Evolutionary conservation across 108 stramenopile species (phyloP), one percentile per base, ranked within the genome.

Genomic region (Skeletonema marinoi): DNA sequence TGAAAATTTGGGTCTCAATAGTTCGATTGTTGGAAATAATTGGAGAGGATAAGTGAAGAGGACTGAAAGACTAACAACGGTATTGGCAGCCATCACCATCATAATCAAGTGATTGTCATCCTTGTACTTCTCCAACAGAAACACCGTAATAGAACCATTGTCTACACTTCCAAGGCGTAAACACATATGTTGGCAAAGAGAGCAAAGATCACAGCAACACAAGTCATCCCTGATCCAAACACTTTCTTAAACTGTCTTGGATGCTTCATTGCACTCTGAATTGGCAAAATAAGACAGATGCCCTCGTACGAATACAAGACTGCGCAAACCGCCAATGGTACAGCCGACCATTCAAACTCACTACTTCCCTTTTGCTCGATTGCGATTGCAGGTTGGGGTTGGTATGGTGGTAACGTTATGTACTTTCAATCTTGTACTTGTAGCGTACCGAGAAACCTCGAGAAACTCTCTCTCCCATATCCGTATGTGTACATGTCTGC

Each of bases 221-320:
- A 59, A 9, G 61, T 42, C 92, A 92, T 89, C 65, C 80, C 75
- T 14, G 35, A 25, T 9, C 60, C 41, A 85, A 92, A 92, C 13
- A 82, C 77, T 38, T 67, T 58, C 65, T 78, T 62, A 60, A 88
- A 88, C 32, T 75, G 44, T 41, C 59, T 42, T 30, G 78, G 83
- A 4, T 80, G 63, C 21, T 70, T 73, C 92, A 92, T 92, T 36
- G 86, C 65, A 10, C 78, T 66, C 76, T 92, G 88, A 16, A 92
- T 74, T 10, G 92, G 92, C 32, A 92, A 46, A 50, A 92, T 84
- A 8, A 92, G 56, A 67, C 86, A 87, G 46, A 92, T 92, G 8
- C 92, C 92, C 75, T 92, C 92, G 67, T 78, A 90, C 21, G 84
- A 83, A 65, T 90, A 92, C 13, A 92, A 50, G 64, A 92, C 89